These are phyloP conservation scores for Basidiobolus meristosporus DNA, from an alignment of 371 early-diverging fungal genomes.

Conservation along the genomic window DNA sequence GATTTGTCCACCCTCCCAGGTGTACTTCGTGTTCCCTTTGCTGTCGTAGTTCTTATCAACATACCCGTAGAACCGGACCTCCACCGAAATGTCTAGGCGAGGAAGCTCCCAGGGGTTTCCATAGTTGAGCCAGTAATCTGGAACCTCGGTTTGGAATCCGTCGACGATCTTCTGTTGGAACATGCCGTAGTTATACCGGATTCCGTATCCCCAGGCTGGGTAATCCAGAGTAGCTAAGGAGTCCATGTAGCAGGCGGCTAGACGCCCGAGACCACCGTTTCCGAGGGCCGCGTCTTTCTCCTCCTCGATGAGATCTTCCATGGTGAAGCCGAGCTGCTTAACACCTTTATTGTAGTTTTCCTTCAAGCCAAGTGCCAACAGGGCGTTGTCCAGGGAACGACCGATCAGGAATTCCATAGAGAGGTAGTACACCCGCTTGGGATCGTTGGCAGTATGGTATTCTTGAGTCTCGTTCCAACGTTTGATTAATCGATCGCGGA, in stretches of 20 bases:
- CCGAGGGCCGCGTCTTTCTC: slow-evolving; percentile 87
- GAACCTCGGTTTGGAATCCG: slow-evolving; percentile 77
- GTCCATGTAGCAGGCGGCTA: slow-evolving; percentile 84
- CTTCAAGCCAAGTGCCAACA: slow-evolving; percentile 62
- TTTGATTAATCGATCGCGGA: slow-evolving; percentile 72
- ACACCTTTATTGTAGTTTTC: slow-evolving; percentile 32
- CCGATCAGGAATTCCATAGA: slow-evolving; percentile 88
- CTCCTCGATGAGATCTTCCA: slow-evolving; percentile 73
- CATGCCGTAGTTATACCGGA: slow-evolving; percentile 85
- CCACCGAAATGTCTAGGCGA: slow-evolving; percentile 69
- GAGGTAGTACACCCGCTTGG: slow-evolving; percentile 84
- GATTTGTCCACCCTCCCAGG: slow-evolving; percentile 68
- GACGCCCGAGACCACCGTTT: slow-evolving; percentile 81
- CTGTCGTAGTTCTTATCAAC: slow-evolving; percentile 41
- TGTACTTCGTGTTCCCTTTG: slow-evolving; percentile 21
- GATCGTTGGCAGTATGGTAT: slow-evolving; percentile 20
- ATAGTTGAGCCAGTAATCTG: slow-evolving; percentile 74
- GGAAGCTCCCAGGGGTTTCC: slow-evolving; percentile 89
- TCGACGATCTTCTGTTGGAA: slow-evolving; percentile 85
- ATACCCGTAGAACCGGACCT: slow-evolving; percentile 69
- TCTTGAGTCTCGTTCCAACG: slow-evolving; percentile 78
- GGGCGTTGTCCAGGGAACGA: slow-evolving; percentile 79
- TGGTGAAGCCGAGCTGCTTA: slow-evolving; percentile 52
- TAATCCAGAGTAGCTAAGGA: slow-evolving; percentile 73
- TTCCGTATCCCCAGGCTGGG: slow-evolving; percentile 77